Evolutionary conservation across 441 rosid genomes (phyloP).

Genomic region (Syzygium syzygioides): DNA sequence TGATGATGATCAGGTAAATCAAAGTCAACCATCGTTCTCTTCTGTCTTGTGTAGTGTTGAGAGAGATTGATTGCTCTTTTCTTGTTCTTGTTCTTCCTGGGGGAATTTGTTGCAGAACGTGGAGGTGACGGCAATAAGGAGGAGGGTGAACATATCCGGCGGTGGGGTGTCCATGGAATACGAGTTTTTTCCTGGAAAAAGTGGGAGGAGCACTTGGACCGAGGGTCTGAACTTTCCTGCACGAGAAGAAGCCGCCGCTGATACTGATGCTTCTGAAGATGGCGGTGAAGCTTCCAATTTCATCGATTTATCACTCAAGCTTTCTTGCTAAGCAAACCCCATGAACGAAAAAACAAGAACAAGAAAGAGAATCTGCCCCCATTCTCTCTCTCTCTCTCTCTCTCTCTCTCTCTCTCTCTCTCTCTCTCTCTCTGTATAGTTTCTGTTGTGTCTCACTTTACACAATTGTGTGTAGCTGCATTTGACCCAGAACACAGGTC

Average conservation of each 20-base stretch:
- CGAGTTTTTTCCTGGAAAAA: conserved; percentile 63
- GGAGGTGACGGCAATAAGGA: conserved; percentile 28
- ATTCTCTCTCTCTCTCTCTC: background rate
- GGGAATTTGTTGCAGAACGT: conserved; percentile 15
- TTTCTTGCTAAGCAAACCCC: conserved; percentile 25
- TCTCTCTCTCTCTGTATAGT: background rate
- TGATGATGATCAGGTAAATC: conserved; percentile 16
- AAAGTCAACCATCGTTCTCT: background rate
- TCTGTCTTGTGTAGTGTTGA: background rate
- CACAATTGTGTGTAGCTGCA: background rate
- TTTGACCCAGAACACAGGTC: background rate
- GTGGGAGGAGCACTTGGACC: conserved; percentile 24
- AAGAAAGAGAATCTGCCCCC: background rate
- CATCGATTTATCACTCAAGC: conserved; percentile 86
- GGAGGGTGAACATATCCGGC: conserved; percentile 29
- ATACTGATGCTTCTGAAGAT: conserved; percentile 19
- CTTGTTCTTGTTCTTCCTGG: background rate
- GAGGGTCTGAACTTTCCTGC: conserved; percentile 29
- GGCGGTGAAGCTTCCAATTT: conserved; percentile 42
- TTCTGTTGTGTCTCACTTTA: background rate
- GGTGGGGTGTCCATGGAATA: conserved; percentile 38
- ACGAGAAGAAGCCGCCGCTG: background rate
- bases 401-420: background rate
- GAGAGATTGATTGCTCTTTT: background rate
- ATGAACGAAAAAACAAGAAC: background rate